phyloP scores from a whole-genome alignment of 106 monocot genomes.

The Phalaenopsis aphrodite region DNA sequence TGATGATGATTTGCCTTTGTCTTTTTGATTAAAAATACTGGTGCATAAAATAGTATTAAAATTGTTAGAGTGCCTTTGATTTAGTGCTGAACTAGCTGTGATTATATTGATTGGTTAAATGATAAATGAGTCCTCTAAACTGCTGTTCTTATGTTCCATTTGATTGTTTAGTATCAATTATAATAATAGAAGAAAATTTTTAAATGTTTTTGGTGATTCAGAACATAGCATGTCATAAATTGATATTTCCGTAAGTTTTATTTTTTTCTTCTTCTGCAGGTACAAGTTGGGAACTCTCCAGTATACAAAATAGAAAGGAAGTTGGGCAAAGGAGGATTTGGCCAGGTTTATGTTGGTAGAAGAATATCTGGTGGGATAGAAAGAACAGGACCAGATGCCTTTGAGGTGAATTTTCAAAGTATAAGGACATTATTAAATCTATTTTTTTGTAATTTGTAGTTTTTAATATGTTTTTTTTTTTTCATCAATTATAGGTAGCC shows the following conservation, averaged over 20 bases:
- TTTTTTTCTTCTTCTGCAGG: slow-evolving; percentile 26
- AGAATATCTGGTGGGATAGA: slow-evolving; percentile 85
- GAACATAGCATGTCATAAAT: neutral
- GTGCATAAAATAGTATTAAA: neutral
- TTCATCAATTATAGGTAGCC: slow-evolving; percentile 49
- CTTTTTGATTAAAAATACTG: neutral
- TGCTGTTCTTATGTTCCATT: neutral
- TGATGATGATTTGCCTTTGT: neutral
- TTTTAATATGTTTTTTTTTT: neutral
- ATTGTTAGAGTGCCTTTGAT: neutral
- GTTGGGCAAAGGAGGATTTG: slow-evolving; percentile 99
- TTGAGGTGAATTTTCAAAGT: slow-evolving; percentile 45
- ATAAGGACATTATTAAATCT: neutral
- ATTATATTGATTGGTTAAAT: neutral
- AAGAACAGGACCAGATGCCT: slow-evolving; percentile 85
- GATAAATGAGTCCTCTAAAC: neutral
- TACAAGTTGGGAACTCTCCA: slow-evolving; percentile 95
- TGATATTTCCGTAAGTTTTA: neutral
- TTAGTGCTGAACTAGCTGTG: neutral
- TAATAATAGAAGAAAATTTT: neutral
- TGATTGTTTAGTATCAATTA: neutral
- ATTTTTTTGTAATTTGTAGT: neutral
- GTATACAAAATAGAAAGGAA: slow-evolving; percentile 95
- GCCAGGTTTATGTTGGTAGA: slow-evolving; percentile 97
- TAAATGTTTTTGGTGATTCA: neutral